Percentiles rank a stretch among this genome's conserved stretches.
Conservation (phyloP, 257 asterid species). For the Voacanga thouarsii region DNA sequence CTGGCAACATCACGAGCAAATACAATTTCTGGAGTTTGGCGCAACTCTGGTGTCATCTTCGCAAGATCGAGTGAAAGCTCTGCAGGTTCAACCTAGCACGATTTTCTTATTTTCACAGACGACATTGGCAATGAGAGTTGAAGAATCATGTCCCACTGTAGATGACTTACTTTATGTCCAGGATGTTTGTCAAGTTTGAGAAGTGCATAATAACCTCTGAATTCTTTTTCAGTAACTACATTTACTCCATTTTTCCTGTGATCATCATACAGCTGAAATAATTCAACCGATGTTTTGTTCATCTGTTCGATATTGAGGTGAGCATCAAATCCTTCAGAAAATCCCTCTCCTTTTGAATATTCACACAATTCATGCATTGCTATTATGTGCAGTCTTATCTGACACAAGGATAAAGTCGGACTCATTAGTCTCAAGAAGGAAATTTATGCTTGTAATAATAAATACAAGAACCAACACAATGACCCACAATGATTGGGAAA, state of each 20-base stretch:
- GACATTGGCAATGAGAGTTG: slow-evolving; percentile 27
- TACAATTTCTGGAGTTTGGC: slow-evolving; percentile 82
- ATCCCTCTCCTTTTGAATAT: slow-evolving; percentile 94
- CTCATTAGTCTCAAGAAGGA: slow-evolving; percentile 10
- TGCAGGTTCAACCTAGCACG: slow-evolving; percentile 98
- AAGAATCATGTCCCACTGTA: slow-evolving; percentile 26
- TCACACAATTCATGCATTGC: slow-evolving; percentile 99
- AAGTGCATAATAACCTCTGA: slow-evolving; percentile 98
- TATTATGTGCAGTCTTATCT: slow-evolving; percentile 96
- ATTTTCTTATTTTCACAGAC: slow-evolving; percentile 46
- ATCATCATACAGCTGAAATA: slow-evolving; percentile 89
- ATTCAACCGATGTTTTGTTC: slow-evolving; percentile 96
- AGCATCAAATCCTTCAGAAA: slow-evolving; percentile 99
- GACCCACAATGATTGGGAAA: not conserved
- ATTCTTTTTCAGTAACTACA: slow-evolving; percentile 86
- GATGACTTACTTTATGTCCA: slow-evolving; percentile 86
- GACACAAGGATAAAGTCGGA: slow-evolving; percentile 29
- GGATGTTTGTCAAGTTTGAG: slow-evolving; percentile 99
- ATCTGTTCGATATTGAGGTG: slow-evolving; percentile 98
- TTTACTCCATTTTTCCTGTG: slow-evolving; percentile 80
- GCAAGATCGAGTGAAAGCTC: slow-evolving; percentile 98
- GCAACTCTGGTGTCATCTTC: slow-evolving; percentile 90
- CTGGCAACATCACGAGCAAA: slow-evolving; percentile 99
- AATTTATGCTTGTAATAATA: not conserved
- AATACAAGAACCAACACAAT: not conserved